A percentile compares a stretch with the other conserved stretches of the same genome.
phyloP scores from a whole-genome alignment of 192 early-diverging fungal species.

The Spizellomyces punctatus region DNA sequence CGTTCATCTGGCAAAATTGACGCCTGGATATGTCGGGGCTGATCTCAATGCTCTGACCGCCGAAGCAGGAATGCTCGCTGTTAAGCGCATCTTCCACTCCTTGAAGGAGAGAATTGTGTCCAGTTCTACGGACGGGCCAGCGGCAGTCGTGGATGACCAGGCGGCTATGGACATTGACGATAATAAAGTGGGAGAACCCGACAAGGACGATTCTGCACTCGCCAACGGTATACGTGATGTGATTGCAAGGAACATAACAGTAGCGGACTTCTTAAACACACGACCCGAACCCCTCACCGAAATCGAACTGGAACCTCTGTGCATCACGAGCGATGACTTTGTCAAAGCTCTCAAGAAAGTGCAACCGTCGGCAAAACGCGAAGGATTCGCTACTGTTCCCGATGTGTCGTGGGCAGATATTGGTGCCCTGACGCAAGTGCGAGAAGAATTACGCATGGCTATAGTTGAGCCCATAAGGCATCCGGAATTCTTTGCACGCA shows the following conservation, averaged over 20 bases:
- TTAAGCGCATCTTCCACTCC: constrained; percentile 70
- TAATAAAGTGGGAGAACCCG: neutral
- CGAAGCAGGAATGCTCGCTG: constrained; percentile 89
- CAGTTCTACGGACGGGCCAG: neutral
- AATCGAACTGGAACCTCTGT: constrained; percentile 79
- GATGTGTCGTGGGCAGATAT: constrained; percentile 96
- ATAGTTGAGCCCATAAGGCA: constrained; percentile 95
- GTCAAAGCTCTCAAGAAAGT: constrained; percentile 82
- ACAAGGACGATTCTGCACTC: neutral
- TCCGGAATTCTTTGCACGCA: constrained; percentile 82
- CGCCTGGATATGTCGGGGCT: constrained; percentile 97
- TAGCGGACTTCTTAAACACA: constrained; percentile 71
- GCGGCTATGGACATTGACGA: constrained; percentile 38
- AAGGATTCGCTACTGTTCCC: constrained; percentile 98
- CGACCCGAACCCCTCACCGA: constrained; percentile 75
- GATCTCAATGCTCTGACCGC: constrained; percentile 90
- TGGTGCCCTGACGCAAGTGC: constrained; percentile 82
- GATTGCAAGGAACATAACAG: constrained; percentile 38
- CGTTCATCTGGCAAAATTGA: constrained; percentile 78
- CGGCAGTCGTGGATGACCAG: constrained; percentile 1
- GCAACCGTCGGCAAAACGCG: constrained; percentile 95
- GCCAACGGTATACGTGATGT: neutral
- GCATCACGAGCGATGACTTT: constrained; percentile 87
- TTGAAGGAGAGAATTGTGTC: constrained; percentile 5
- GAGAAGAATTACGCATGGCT: constrained; percentile 92